A percentile compares a stretch with the other conserved stretches of the same genome.
Evolutionary conservation across 106 monocot genomes (phyloP).

Genomic region (Dendrobium huoshanense): DNA sequence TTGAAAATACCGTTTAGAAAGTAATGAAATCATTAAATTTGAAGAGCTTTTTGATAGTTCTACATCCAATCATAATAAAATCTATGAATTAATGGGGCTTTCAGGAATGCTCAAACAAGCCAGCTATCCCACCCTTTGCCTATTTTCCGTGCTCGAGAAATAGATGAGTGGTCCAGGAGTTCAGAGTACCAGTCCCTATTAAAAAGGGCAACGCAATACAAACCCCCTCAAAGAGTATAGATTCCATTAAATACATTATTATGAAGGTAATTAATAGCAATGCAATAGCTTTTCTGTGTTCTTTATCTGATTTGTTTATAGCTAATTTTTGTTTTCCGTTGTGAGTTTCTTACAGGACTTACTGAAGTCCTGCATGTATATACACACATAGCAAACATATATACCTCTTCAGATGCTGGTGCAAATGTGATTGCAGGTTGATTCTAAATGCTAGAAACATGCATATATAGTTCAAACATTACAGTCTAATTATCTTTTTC

Average conservation of each 20-base stretch:
- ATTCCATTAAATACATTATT: not conserved
- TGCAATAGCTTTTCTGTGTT: not conserved
- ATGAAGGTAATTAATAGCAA: not conserved
- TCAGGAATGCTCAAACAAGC: conserved; percentile 90
- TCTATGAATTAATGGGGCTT: not conserved
- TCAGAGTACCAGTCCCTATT: conserved; percentile 60
- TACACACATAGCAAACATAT: not conserved
- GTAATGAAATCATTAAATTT: no score
- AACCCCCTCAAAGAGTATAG: conserved; percentile 19
- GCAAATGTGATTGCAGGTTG: not conserved
- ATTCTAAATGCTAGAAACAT: not conserved
- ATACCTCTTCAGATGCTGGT: not conserved
- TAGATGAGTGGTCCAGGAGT: conserved; percentile 89
- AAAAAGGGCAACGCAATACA: conserved; percentile 25
- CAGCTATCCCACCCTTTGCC: conserved; percentile 91
- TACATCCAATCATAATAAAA: no score
- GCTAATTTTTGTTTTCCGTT: not conserved
- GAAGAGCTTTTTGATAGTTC: no score
- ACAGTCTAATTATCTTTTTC: no score
- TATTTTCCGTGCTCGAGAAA: conserved; percentile 83
- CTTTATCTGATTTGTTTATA: not conserved
- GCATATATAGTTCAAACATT: no score
- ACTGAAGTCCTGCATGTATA: not conserved
- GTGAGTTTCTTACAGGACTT: not conserved
- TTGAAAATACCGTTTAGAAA: no score